Conservation (phyloP, 495 filamentous ascomycete species). For the Clavariopsis aquatica region DNA sequence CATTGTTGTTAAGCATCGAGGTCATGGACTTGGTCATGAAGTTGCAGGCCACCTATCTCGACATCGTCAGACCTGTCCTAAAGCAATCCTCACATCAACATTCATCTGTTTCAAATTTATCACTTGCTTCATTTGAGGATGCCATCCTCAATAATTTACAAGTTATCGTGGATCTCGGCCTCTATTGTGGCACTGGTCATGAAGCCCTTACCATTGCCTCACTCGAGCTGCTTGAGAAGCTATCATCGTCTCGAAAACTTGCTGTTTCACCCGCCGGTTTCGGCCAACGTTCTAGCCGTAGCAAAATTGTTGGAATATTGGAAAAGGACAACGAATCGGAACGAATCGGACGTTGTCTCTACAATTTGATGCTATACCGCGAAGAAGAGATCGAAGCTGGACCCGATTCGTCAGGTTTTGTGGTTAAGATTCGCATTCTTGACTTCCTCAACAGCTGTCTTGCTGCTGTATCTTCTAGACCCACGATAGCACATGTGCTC, state of each 20-base stretch:
- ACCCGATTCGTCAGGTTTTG: conserved; percentile 63
- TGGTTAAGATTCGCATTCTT: conserved; percentile 75
- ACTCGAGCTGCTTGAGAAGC: conserved; percentile 76
- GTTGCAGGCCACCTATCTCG: conserved; percentile 86
- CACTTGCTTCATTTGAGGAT: conserved; percentile 86
- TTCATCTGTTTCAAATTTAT: conserved; percentile 62
- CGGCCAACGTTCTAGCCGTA: conserved; percentile 55
- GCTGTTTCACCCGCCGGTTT: conserved; percentile 43
- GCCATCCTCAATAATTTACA: conserved; percentile 77
- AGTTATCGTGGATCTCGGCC: conserved; percentile 73
- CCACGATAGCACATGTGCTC: conserved; percentile 84
- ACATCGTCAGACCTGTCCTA: conserved; percentile 77
- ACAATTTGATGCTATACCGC: conserved; percentile 62
- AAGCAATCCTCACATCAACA: conserved; percentile 52
- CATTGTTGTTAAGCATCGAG: conserved; percentile 72
- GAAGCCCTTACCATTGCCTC: conserved; percentile 72
- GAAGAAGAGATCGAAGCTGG: conserved; percentile 65
- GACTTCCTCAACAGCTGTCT: conserved; percentile 81
- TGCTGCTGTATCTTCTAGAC: conserved; percentile 64
- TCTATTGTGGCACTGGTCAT: conserved; percentile 80
- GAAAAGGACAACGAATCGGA: conserved; percentile 70
- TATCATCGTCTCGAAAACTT: conserved; percentile 78
- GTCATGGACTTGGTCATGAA: conserved; percentile 78
- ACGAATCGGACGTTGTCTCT: conserved; percentile 65
- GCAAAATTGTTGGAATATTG: conserved; percentile 77